Percentiles rank a stretch among this genome's conserved stretches.
These are phyloP conservation scores for Suillus luteus DNA, from an alignment of 768 basidiomycete species.

Conservation along the genomic window DNA sequence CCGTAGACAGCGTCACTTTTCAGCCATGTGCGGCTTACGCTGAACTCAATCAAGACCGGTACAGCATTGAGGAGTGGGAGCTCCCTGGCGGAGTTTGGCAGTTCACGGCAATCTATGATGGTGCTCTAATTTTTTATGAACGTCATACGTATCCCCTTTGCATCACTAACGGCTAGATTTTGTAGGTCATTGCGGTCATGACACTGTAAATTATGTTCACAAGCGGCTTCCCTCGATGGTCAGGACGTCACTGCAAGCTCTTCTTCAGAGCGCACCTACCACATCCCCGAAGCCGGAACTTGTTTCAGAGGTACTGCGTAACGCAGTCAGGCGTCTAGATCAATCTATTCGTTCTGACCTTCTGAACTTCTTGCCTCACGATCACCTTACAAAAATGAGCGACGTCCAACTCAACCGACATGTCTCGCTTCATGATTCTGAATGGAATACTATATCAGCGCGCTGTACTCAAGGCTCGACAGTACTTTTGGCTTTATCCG, in stretches of 20 bases:
- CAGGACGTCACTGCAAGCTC: conserved; percentile 39
- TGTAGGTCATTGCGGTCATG: conserved; percentile 50
- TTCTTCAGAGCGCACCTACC: conserved; percentile 28
- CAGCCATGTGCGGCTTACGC: conserved; percentile 43
- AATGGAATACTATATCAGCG: conserved; percentile 38
- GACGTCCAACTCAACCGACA: conserved; percentile 42
- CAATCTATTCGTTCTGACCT: conserved; percentile 45
- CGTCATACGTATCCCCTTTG: conserved; percentile 3
- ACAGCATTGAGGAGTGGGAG: conserved; percentile 42
- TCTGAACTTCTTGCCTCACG: conserved; percentile 43
- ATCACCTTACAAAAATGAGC: conserved; percentile 37
- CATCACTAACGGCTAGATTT: conserved; percentile 17
- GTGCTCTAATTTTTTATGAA: conserved; percentile 24
- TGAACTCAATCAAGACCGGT: conserved; percentile 44
- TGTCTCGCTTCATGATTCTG: conserved; percentile 37
- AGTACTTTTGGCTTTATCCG: conserved; percentile 34
- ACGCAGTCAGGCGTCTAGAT: conserved; percentile 44
- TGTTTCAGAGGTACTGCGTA: conserved; percentile 41
- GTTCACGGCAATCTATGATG: conserved; percentile 50
- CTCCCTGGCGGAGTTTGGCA: conserved; percentile 43
- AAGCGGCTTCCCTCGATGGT: conserved; percentile 44
- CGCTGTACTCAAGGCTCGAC: conserved; percentile 37
- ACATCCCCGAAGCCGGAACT: conserved; percentile 30
- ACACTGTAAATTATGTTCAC: conserved; percentile 48
- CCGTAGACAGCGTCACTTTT: conserved; percentile 44